Percentiles rank a stretch among this genome's conserved stretches.
phyloP scores from a whole-genome alignment of 1,284 basidiomycete species.

The Cutaneotrichosporon cutaneum region DNA sequence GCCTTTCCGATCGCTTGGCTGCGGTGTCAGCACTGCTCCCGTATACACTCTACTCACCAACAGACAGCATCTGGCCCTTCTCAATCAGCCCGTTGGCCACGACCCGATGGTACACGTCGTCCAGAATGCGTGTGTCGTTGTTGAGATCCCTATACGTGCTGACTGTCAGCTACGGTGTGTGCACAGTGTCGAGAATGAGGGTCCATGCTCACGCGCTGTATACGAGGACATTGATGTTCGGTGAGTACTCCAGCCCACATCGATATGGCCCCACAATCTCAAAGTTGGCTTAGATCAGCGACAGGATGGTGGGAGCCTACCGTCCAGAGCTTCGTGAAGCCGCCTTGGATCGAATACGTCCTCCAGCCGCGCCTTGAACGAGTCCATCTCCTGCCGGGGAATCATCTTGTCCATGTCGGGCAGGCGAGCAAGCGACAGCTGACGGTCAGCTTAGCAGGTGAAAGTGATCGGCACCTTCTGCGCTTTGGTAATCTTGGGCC shows the following conservation, averaged over 20 bases:
- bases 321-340: background rate
- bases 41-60: background rate
- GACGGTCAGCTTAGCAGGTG: background rate
- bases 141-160: background rate
- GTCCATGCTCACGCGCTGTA: background rate
- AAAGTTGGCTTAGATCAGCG: background rate
- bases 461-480: background rate
- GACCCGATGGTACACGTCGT: background rate
- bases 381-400: background rate
- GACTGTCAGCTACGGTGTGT: background rate
- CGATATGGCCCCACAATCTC: conserved; percentile 6
- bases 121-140: background rate
- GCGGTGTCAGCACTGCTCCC: background rate
- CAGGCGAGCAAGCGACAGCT: background rate
- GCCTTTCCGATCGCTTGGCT: background rate
- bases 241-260: background rate
- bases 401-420: conserved; percentile 1
- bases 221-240: background rate
- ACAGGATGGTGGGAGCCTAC: background rate
- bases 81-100: background rate
- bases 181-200: background rate
- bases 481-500: background rate
- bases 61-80: background rate
- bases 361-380: background rate
- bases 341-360: background rate